Conservation (phyloP, 73 alveolate species). For the Paramecium primaurelia region DNA sequence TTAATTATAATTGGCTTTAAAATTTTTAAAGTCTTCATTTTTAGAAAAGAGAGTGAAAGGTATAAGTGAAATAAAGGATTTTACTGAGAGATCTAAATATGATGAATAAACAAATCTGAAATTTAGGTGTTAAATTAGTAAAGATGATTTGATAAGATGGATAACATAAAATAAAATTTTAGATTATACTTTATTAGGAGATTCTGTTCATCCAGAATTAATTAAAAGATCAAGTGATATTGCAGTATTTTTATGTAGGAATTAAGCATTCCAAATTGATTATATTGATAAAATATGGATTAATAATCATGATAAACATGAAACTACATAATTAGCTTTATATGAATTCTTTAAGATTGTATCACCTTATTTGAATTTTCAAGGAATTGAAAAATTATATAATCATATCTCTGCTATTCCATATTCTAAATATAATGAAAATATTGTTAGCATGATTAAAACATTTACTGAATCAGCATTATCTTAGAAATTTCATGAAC, state of each 20-base stretch:
- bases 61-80: constrained; percentile 71
- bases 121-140: neutral
- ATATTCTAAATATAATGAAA: constrained; percentile 28
- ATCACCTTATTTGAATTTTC: neutral
- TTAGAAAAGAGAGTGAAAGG: constrained; percentile 76
- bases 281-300: constrained; percentile 39
- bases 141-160: constrained; percentile 33
- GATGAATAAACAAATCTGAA: neutral
- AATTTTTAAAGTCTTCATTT: constrained; percentile 67
- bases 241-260: constrained; percentile 30
- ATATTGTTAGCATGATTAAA: constrained; percentile 14
- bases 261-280: neutral
- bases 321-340: constrained; percentile 42
- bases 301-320: constrained; percentile 39
- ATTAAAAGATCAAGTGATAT: constrained; percentile 54
- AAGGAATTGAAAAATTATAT: constrained; percentile 40
- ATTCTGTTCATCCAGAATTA: constrained; percentile 58
- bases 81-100: constrained; percentile 43
- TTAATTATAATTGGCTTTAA: constrained; percentile 62
- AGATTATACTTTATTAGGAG: constrained; percentile 30
- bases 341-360: constrained; percentile 47
- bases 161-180: neutral
- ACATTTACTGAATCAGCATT: constrained; percentile 35
- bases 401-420: neutral
- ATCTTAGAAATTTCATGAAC: neutral